phyloP scores from a whole-genome alignment of 495 filamentous ascomycete species.

The Cenococcum geophilum region DNA sequence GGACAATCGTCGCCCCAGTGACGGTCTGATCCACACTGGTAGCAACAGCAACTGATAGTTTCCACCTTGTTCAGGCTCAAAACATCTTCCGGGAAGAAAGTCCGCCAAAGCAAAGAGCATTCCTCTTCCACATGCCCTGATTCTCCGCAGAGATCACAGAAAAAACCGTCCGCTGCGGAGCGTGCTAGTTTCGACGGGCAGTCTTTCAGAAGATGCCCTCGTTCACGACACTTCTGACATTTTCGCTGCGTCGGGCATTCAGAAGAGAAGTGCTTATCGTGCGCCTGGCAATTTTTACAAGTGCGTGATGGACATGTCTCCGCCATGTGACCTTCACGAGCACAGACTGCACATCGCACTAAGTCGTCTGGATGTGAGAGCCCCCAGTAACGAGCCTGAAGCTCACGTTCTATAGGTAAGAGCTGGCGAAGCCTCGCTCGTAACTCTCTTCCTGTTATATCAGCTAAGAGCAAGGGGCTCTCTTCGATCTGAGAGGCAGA shows the following conservation, averaged over 20 bases:
- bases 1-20: constrained; percentile 15
- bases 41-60: constrained; percentile 2
- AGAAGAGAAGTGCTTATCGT: constrained; percentile 5
- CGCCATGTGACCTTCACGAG: neutral
- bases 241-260: constrained; percentile 4
- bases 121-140: constrained; percentile 6
- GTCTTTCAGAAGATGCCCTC: neutral
- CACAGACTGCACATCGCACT: neutral
- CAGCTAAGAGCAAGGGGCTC: neutral
- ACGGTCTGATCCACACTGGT: constrained; percentile 1
- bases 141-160: constrained; percentile 11
- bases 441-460: neutral
- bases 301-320: constrained; percentile 4
- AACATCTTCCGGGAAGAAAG: neutral
- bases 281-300: constrained; percentile 4
- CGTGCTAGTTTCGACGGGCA: constrained; percentile 1
- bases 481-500: no score
- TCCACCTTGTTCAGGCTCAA: constrained; percentile 1
- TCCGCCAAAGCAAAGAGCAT: constrained; percentile 14
- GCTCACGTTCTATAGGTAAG: neutral
- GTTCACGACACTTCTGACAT: constrained; percentile 10
- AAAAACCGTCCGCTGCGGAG: neutral
- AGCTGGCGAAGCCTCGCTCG: neutral
- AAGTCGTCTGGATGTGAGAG: neutral
- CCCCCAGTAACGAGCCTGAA: neutral